Evolutionary conservation across 495 filamentous ascomycete genomes (phyloP), one percentile per base, ranked within the genome.

Genomic region (Penicillium cataractarum): DNA sequence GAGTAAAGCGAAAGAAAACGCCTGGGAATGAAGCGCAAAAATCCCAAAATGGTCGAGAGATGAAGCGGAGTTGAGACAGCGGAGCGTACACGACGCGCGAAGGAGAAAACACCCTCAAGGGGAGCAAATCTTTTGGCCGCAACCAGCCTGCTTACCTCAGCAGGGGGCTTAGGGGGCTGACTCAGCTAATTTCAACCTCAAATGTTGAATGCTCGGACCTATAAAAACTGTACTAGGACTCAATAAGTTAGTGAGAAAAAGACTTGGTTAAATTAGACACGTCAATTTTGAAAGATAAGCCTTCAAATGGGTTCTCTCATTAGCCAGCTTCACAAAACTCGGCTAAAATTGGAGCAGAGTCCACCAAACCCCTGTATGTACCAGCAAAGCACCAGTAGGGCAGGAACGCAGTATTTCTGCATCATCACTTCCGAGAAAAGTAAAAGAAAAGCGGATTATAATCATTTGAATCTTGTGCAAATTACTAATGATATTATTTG

Each of bases 41-140:
- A 50, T 44, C 12, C 29, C 27, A 56, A 21, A 68, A 19, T 2
- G 17, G 54, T n/a, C 19, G 10, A 42, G 13, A 29, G 31, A 27
- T 31, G 22, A 42, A 42, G 35, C 37, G 37, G 46, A 64, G 42
- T 60, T 56, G 54, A 64, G 29, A 58, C 33, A 54, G 35, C n/a
- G 57, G 37, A 63, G 55, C 55, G 65, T 65, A 60, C 59, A 62
- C 52, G 56, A 65, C 63, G 58, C 60, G 56, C 60, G 21, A 58
- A 31, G 29, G 64, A 61, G 57, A 49, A 54, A 57, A 62, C 29
- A 49, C 32, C 29, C 53, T 44, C 33, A 35, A 55, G 53, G 52
- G 57, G 58, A 62, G 53, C 59, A 71, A 60, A 68, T 63, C 63
- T 68, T 67, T 65, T 63, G 66, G 42, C 63, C 63, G 68, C 62